Conservation (phyloP, 2,329 filamentous ascomycete genomes). For the Phialophora verrucosa region DNA sequence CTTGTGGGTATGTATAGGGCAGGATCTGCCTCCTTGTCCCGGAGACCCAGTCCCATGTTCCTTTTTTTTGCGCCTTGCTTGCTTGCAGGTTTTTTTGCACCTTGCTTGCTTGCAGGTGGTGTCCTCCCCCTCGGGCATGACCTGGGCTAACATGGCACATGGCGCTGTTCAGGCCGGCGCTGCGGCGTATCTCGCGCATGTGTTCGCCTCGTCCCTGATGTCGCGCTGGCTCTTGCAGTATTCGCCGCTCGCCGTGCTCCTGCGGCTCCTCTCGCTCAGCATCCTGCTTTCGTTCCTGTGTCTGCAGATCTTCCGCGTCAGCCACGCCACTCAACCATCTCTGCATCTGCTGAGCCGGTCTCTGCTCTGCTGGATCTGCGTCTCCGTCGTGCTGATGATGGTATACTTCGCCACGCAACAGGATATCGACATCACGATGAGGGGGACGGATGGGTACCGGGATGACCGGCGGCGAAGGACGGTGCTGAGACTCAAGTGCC, state of each 20-base stretch:
- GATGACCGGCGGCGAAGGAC: constrained; percentile 36
- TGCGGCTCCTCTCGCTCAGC: constrained; percentile 62
- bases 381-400: constrained; percentile 36
- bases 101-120: neutral
- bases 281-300: constrained; percentile 38
- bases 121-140: neutral
- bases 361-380: constrained; percentile 36
- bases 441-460: constrained; percentile 29
- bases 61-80: neutral
- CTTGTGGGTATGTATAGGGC: constrained; percentile 40
- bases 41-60: neutral
- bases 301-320: constrained; percentile 35
- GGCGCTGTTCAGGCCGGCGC: constrained; percentile 36
- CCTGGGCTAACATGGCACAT: neutral
- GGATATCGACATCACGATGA: constrained; percentile 26
- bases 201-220: constrained; percentile 40
- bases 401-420: constrained; percentile 38
- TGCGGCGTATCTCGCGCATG: constrained; percentile 38
- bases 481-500: constrained; percentile 37
- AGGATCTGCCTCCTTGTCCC: constrained; percentile 25
- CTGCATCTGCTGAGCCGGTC: constrained; percentile 36
- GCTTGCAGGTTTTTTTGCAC: neutral
- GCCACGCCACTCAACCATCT: constrained; percentile 34
- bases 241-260: constrained; percentile 75
- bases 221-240: constrained; percentile 74